phyloP scores from a whole-genome alignment of 257 asterid genomes.

The Agastache rugosa region DNA sequence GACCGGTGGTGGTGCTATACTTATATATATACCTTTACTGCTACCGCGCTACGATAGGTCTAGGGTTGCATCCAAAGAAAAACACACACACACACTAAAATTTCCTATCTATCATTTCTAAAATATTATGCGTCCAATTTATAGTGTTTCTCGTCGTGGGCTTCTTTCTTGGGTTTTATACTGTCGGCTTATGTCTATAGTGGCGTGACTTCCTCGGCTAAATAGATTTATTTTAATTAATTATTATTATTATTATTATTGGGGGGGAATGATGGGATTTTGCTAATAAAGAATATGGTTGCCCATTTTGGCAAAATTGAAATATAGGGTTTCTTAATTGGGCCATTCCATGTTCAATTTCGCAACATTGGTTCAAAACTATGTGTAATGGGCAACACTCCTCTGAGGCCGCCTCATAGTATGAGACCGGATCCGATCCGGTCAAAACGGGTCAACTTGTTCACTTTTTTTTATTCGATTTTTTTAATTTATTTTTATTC shows the following conservation, averaged over 20 bases:
- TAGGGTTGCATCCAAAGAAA: slow-evolving; percentile 42
- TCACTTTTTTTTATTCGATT: too few species aligned
- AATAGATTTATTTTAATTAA: not conserved
- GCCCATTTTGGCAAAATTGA: not conserved
- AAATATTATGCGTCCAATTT: not conserved
- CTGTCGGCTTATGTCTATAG: slow-evolving; percentile 25
- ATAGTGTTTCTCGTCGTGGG: slow-evolving; percentile 30
- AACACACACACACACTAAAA: not conserved
- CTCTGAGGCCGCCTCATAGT: too few species aligned
- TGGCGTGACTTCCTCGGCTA: slow-evolving; percentile 32
- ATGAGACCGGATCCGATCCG: too few species aligned
- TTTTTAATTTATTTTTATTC: too few species aligned
- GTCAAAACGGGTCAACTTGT: too few species aligned
- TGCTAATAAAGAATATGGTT: not conserved
- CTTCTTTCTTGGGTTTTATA: slow-evolving; percentile 33
- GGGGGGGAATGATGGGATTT: not conserved
- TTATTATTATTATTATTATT: too few species aligned
- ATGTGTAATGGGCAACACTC: too few species aligned
- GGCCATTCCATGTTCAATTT: slow-evolving; percentile 11
- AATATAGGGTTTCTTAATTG: slow-evolving; percentile 25
- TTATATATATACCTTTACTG: not conserved
- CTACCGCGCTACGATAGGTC: slow-evolving; percentile 26
- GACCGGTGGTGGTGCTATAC: slow-evolving; percentile 28
- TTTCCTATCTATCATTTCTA: slow-evolving; percentile 1
- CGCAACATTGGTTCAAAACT: not conserved